A percentile compares a stretch with the other conserved stretches of the same genome.
These are phyloP conservation scores for Urochloa ruziziensis DNA, from an alignment of 176 grass and related monocot genomes.

Conservation along the genomic window DNA sequence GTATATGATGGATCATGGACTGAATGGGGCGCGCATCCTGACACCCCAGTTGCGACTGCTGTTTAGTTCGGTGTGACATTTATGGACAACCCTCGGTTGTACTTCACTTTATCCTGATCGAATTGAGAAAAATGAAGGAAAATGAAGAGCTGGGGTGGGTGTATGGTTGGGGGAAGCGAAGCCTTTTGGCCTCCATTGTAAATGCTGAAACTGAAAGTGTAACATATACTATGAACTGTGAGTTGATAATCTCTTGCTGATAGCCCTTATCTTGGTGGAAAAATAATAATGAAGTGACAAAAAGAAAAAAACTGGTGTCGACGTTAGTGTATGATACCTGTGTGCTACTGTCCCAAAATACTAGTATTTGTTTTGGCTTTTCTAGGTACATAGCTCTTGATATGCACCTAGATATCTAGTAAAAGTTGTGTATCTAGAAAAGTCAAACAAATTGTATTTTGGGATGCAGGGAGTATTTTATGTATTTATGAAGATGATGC, in stretches of 20 bases:
- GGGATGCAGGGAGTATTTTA: too few species aligned
- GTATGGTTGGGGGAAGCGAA: background rate
- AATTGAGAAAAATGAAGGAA: background rate
- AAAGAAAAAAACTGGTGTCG: background rate
- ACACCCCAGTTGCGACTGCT: slow-evolving; percentile 60
- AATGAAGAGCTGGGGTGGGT: background rate
- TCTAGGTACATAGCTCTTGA: too few species aligned
- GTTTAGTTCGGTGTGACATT: too few species aligned
- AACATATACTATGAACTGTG: background rate
- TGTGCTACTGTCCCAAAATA: too few species aligned
- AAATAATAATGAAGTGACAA: background rate
- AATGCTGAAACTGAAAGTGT: slow-evolving; percentile 20
- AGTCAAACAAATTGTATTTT: too few species aligned
- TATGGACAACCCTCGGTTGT: background rate
- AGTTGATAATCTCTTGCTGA: background rate
- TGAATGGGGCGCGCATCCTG: slow-evolving; percentile 71
- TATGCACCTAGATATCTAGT: too few species aligned
- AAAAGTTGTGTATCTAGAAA: too few species aligned
- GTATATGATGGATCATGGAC: slow-evolving; percentile 93
- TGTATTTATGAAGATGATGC: too few species aligned
- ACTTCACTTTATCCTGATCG: background rate
- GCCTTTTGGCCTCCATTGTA: slow-evolving; percentile 22
- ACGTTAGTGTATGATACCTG: too few species aligned
- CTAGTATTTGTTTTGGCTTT: too few species aligned
- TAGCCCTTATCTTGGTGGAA: background rate